These are phyloP conservation scores for Talaromyces wortmannii DNA, from an alignment of 495 filamentous ascomycete species.

Conservation along the genomic window DNA sequence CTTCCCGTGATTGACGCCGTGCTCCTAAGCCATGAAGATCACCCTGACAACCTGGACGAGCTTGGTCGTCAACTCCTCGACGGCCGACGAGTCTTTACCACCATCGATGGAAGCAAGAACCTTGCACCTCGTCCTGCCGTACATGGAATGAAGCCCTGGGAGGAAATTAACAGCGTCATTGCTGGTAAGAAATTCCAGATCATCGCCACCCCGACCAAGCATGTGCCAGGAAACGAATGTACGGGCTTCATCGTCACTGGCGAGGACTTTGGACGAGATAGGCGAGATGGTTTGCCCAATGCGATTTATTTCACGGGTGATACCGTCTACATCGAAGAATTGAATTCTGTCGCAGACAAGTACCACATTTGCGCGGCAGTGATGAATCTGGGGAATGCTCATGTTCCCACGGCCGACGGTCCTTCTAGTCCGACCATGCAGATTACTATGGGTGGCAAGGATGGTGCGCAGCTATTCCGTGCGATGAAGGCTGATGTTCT, in stretches of 20 bases:
- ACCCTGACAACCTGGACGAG: conserved; percentile 46
- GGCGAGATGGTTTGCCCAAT: conserved; percentile 33
- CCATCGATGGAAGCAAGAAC: conserved; percentile 36
- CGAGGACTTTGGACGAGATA: conserved; percentile 27
- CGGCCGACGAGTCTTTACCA: conserved; percentile 44
- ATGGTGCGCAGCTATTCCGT: conserved; percentile 30
- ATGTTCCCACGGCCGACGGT: conserved; percentile 13
- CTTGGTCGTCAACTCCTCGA: conserved; percentile 33
- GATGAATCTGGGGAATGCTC: conserved; percentile 22
- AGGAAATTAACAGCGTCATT: conserved; percentile 13
- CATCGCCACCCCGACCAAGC: conserved; percentile 36
- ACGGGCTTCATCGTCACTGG: conserved; percentile 39
- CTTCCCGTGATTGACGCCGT: conserved; percentile 45
- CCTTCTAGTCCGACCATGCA: conserved; percentile 30
- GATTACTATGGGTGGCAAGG: conserved; percentile 45
- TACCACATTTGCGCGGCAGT: conserved; percentile 17
- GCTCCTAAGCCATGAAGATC: conserved; percentile 49
- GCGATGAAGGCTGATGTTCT: conserved; percentile 38
- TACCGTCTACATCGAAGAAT: conserved; percentile 43
- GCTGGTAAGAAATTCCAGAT: conserved; percentile 19
- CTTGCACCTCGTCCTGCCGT: conserved; percentile 35
- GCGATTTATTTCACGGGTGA: conserved; percentile 51
- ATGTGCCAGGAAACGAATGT: conserved; percentile 40
- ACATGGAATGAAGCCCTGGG: conserved; percentile 26
- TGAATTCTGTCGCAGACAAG: conserved; percentile 15